Base-by-base conservation (phyloP, 192 early-diverging fungal genomes). In the Physocladia obscura region DNA sequence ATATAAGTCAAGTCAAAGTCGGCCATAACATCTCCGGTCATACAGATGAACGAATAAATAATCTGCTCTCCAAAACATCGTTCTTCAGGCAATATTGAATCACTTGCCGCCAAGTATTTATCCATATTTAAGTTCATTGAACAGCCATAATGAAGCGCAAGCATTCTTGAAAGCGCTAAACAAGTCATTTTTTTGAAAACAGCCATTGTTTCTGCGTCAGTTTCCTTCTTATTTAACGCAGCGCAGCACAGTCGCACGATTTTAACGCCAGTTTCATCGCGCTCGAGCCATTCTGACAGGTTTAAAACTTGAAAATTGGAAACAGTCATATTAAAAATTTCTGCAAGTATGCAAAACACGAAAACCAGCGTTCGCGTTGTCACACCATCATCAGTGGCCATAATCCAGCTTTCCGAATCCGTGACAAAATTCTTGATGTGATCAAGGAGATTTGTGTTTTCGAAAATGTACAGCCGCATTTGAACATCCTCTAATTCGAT, bases 71-170 rank as follows among this genome's bases (percentile, higher is more conserved):
- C 77, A 30, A 67, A 37, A 27, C 27, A 32, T 5, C 13, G 4
- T 29, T 57, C 67, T n/a, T n/a, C n/a, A n/a, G n/a, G n/a, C n/a
- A n/a, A n/a, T n/a, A n/a, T n/a, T 13, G 1, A 17, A 15, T 1
- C 58, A 1, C 11, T 35, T 24, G 30, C 19, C 8, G 51, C 4
- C 24, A 77, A 44, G 26, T 40, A 76, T 8, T 77, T 30, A 1
- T 77, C 71, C 19, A 77, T 8, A 19, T 59, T 69, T 31, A 77
- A 13, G 56, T 76, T 54, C 19, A 50, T 5, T 2, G 32, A 39
- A 13, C 35, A 76, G 3, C 69, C 44, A 50, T 62, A 77, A 74
- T 77, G 76, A 11, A 78, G 17, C 17, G 39, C 35, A 3, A 77
- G 57, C 26, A 77, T 15, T 31, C 54, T 22, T 5, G 75, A 21